Evolutionary conservation across 768 basidiomycete species (phyloP), one percentile per base, ranked within the genome.

Genomic region (Suillus bovinus): DNA sequence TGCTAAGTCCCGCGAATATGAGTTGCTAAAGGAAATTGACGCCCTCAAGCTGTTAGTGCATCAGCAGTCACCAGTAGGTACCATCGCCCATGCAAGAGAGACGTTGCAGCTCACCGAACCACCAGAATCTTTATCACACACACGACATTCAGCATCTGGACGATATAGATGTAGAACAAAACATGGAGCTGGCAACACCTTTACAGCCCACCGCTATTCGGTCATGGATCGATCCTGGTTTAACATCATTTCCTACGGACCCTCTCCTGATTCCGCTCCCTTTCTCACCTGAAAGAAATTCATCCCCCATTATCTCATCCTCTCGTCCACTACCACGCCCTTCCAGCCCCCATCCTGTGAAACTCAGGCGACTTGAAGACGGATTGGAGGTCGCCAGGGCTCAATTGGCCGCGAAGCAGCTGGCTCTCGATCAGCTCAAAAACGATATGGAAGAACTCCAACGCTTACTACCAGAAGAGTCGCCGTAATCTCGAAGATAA

Each of bases 151-250:
- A 70, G 34, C 66, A 74, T 1, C 65, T 79, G 4, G 80, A 78
- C 11, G 71, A 64, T 13, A 66, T 75, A 17, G 75, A 78, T 36
- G 71, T 75, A 9, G 81, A 82, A 58, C 71, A 77, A 59, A 80
- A 79, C 6, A 84, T 85, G 84, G 82, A 83, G 52, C 78, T 85
- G 5, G 82, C 78, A 5, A 82, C 82, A 7, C 82, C 84, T n/a
- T 70, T 84, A 13, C 58, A 76, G 54, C 80, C 80, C 16, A 78
- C 69, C 14, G 63, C 68, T n/a, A 46, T 71, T 20, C 61, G 66
- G 11, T 60, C 74, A 1, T 29, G 17, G 1, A 49, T 27, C 16
- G 31, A 41, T 13, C 29, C 36, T 31, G 41, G 36, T 27, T 10
- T 20, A n/a, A 31, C 59, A 47, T 31, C 58, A 4, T n/a, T 27